Evolutionary conservation across 768 basidiomycete species (phyloP).

Genomic region (Cystobasidium ongulense): DNA sequence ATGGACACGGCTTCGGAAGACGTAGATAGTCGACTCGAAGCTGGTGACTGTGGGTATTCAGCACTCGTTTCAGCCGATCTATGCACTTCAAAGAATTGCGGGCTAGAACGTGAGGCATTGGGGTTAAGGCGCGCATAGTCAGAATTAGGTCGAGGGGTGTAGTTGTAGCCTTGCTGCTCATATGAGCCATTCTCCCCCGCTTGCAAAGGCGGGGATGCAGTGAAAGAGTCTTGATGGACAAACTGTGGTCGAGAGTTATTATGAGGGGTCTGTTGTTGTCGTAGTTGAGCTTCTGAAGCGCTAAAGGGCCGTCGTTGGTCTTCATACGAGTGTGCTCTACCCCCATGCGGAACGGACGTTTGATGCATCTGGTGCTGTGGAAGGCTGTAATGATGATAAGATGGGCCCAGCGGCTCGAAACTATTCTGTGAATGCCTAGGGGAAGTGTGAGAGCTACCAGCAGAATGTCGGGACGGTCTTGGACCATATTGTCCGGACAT

Average conservation of each 20-base stretch:
- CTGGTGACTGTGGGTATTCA: background rate
- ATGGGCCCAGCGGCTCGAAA: background rate
- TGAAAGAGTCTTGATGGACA: slow-evolving; percentile 12
- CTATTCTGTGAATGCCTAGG: background rate
- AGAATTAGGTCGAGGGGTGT: background rate
- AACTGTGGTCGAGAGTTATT: slow-evolving; percentile 9
- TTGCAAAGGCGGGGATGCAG: slow-evolving; percentile 10
- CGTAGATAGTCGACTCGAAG: background rate
- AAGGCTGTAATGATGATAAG: background rate
- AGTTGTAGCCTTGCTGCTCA: background rate
- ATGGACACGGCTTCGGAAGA: background rate
- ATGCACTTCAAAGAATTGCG: background rate
- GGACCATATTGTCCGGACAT: background rate
- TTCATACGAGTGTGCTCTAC: background rate
- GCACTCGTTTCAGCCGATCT: background rate
- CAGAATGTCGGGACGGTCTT: background rate
- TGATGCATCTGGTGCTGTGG: background rate
- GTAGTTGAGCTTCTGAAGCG: background rate
- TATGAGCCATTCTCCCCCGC: background rate
- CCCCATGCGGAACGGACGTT: too few relatives aligned
- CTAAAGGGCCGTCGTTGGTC: background rate
- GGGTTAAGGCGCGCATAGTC: background rate
- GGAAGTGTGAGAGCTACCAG: background rate
- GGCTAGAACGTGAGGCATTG: background rate
- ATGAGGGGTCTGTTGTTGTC: background rate